Percentiles rank a stretch among this genome's conserved stretches.
Conservation (phyloP, 495 filamentous ascomycete species). For the Trichoderma reesei region DNA sequence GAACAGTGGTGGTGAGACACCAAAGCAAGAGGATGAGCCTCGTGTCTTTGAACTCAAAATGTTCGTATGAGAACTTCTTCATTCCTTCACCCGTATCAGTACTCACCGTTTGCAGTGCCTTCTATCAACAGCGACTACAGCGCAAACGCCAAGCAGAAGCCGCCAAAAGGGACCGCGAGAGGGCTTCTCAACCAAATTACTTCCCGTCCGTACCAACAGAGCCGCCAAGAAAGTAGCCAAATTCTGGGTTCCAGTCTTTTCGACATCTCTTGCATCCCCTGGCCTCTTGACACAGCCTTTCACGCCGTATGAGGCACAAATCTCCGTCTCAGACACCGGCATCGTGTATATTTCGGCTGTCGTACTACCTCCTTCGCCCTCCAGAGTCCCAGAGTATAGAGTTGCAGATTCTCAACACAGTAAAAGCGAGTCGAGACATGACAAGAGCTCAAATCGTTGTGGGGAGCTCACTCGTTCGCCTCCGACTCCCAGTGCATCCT, state of each 20-base stretch:
- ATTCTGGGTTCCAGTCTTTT: neutral
- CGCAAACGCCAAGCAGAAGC: constrained; percentile 62
- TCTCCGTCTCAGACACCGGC: too few relatives aligned
- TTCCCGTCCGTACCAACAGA: constrained; percentile 74
- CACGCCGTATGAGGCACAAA: too few relatives aligned
- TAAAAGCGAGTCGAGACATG: too few relatives aligned
- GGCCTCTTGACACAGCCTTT: too few relatives aligned
- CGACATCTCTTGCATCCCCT: neutral
- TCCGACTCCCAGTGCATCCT: too few relatives aligned
- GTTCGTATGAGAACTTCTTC: constrained; percentile 35
- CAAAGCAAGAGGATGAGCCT: constrained; percentile 50
- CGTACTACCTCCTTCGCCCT: too few relatives aligned
- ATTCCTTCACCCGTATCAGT: neutral
- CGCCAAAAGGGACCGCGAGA: constrained; percentile 65
- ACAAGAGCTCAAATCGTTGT: too few relatives aligned
- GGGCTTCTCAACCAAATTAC: constrained; percentile 58
- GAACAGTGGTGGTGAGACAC: constrained; percentile 29
- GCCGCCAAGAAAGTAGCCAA: constrained; percentile 33
- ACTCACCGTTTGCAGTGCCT: constrained; percentile 45
- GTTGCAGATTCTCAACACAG: too few relatives aligned
- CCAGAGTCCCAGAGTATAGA: too few relatives aligned
- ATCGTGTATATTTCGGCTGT: too few relatives aligned
- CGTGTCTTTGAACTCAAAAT: constrained; percentile 80
- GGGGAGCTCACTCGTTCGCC: too few relatives aligned
- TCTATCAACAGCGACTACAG: constrained; percentile 73